Evolutionary conservation across 495 filamentous ascomycete genomes (phyloP).

Genomic region (Bathelium albidoporum): DNA sequence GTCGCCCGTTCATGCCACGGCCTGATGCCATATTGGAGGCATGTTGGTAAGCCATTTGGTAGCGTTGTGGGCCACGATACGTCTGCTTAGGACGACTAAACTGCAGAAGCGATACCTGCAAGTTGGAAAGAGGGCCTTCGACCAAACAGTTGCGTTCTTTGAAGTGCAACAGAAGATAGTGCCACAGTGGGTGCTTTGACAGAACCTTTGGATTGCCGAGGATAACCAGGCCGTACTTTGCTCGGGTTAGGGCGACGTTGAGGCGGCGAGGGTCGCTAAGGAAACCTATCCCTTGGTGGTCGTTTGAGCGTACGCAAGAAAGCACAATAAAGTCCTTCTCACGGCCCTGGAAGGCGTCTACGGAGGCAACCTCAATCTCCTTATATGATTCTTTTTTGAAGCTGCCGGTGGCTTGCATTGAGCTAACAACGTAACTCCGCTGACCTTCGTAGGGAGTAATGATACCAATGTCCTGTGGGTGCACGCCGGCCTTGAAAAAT

Average conservation of each 20-base stretch:
- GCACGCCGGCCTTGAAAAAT: constrained; percentile 98
- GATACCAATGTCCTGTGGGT: constrained; percentile 85
- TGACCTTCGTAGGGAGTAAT: constrained; percentile 99
- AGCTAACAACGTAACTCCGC: constrained; percentile 95
- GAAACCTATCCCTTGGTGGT: constrained; percentile 98
- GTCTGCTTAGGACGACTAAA: constrained; percentile 88
- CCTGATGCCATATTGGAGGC: constrained; percentile 46
- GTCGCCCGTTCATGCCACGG: constrained; percentile 39
- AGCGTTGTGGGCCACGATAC: constrained; percentile 83
- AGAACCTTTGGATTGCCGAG: constrained; percentile 97
- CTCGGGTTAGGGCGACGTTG: constrained; percentile 96
- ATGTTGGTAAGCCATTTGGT: constrained; percentile 72
- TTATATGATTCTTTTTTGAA: constrained; percentile 99
- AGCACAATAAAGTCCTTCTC: constrained; percentile 99
- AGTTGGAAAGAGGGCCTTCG: constrained; percentile 90
- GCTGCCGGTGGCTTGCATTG: constrained; percentile 93
- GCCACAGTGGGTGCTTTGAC: constrained; percentile 96
- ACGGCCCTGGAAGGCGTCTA: constrained; percentile 97
- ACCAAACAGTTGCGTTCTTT: constrained; percentile 95
- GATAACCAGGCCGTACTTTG: constrained; percentile 91
- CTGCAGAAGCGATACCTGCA: constrained; percentile 89
- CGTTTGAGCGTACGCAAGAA: constrained; percentile 96
- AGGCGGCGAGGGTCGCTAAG: constrained; percentile 95
- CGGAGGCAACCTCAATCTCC: constrained; percentile 96
- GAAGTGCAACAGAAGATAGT: constrained; percentile 91